phyloP scores from a whole-genome alignment of 83 land plant genomes.

The Diphasiastrum complanatum region DNA sequence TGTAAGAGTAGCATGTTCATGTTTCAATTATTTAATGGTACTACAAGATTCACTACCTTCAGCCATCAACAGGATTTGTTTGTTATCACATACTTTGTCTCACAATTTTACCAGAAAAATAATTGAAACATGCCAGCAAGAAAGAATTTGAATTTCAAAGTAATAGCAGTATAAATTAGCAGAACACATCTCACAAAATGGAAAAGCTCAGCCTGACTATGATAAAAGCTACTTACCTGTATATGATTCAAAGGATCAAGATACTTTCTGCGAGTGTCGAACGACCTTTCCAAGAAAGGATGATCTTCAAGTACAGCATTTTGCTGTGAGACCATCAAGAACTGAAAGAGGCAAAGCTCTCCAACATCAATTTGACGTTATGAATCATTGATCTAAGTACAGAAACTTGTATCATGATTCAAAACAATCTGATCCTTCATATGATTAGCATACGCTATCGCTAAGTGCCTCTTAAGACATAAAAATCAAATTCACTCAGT shows the following conservation, averaged over 20 bases:
- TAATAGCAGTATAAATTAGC: too few species aligned
- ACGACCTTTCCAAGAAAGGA: constrained; percentile 20
- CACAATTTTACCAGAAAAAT: too few species aligned
- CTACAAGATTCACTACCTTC: too few species aligned
- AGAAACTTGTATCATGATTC: too few species aligned
- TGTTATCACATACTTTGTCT: too few species aligned
- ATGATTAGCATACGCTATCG: not conserved
- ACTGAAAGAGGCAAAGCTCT: constrained; percentile 14
- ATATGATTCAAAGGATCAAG: constrained; percentile 28
- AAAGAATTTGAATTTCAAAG: too few species aligned
- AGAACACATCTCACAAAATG: not conserved
- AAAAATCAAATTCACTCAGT: not conserved
- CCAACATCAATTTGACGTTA: too few species aligned
- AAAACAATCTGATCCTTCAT: too few species aligned
- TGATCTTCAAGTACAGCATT: constrained; percentile 20
- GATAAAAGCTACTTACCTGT: constrained; percentile 4
- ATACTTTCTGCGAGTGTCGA: constrained; percentile 28
- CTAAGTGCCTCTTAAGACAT: not conserved
- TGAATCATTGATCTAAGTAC: too few species aligned
- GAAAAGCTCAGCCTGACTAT: not conserved
- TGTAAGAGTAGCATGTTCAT: not conserved
- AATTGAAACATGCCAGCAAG: too few species aligned
- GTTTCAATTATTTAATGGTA: not conserved
- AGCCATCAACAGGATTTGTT: too few species aligned
- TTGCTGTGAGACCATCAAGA: constrained; percentile 28